Base-by-base conservation (phyloP, 2,329 filamentous ascomycete genomes). In the Aspergillus sp. region DNA sequence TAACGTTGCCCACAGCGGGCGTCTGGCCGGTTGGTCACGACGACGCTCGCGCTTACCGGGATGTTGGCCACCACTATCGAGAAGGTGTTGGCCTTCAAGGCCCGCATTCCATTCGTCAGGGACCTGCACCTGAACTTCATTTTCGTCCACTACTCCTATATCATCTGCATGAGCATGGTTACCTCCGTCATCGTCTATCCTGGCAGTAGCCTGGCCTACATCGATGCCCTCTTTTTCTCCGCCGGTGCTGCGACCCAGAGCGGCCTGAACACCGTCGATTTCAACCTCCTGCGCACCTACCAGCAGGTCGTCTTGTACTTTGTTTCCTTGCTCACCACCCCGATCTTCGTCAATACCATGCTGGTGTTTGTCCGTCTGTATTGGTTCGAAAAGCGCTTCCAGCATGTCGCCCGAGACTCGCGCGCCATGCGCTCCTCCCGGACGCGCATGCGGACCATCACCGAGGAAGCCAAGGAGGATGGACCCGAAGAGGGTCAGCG, bases 381-480 rank as follows among this genome's bases (percentile, higher is more conserved):
- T 69, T 98, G 91, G 91, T 98, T 98, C 63, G 90, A 98, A 68
- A 95, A 94, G 67, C 81, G 90, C 5, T 97, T 98, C 63, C 86
- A 94, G 62, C 78, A 86, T 57, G 79, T 95, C 53, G 89, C 86
- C 9, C 77, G 76, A 32, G 86, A 94, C 57, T 82, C 86, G 1
- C 80, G 81, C 46, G 74, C 71, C 39, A 73, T 83, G 45, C 80
- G 90, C 45, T 76, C 77, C 45, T 85, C 68, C 72, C 82, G 73
- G 71, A 86, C 61, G 68, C 80, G 70, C 69, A 83, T 62, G 69
- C 71, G 71, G 46, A 77, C 70, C 42, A 70, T 70, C 56, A 79
- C 66, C 43, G 60, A 71, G 35, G 19, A 19, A 19, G 69, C 61
- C 43, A 73, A 71, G 42, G 64, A 66, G 42, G 60, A 71, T 35